phyloP scores from a whole-genome alignment of 116 monocot genomes.

The Iris pallida region DNA sequence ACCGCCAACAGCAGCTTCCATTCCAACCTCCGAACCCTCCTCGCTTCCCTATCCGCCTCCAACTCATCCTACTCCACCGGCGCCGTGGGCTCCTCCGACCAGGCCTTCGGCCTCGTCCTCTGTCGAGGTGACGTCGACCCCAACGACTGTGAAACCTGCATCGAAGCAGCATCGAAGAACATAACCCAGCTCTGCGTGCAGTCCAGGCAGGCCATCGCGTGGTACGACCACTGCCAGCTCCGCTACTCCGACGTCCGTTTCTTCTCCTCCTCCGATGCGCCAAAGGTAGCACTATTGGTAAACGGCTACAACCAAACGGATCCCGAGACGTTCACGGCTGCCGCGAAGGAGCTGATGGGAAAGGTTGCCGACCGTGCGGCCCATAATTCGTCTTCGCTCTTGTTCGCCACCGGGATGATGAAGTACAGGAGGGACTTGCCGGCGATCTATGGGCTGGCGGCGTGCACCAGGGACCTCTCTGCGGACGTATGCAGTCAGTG shows the following conservation, averaged over 20 bases:
- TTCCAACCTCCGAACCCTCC: not conserved
- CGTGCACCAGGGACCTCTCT: conserved; percentile 33
- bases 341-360: not conserved
- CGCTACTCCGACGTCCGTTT: conserved; percentile 3
- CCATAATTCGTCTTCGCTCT: not conserved
- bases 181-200: not conserved
- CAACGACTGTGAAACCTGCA: not conserved
- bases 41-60: not conserved
- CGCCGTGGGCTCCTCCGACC: not conserved
- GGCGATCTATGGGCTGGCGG: conserved; percentile 18
- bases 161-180: not conserved
- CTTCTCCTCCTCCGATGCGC: not conserved
- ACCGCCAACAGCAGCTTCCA: not conserved
- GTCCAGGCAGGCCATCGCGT: not conserved
- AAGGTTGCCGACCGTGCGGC: conserved; percentile 1
- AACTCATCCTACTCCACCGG: not conserved
- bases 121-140: not conserved
- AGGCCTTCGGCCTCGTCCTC: conserved; percentile 1
- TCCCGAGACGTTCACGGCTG: not conserved
- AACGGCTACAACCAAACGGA: not conserved
- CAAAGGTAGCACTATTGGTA: not conserved
- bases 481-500: conserved; percentile 12
- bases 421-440: not conserved
- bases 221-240: conserved; percentile 5
- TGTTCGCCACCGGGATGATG: not conserved